Base-by-base conservation (phyloP, 2,329 filamentous ascomycete species). In the Nannizziopsis barbatae region DNA sequence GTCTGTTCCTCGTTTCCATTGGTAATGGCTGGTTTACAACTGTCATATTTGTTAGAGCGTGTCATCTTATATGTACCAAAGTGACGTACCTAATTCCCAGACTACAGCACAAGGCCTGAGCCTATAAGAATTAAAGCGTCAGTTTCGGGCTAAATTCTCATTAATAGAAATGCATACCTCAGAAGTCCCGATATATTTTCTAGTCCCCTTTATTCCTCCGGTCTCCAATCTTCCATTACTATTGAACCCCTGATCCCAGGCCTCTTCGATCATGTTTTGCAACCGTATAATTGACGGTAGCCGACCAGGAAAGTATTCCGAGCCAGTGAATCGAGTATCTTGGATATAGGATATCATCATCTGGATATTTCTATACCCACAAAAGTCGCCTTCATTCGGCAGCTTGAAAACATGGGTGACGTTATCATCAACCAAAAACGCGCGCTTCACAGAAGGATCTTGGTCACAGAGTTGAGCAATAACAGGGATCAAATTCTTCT, bases 111-210 rank as follows among this genome's bases (percentile, higher is more conserved):
- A 94, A 75, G 6, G 88, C 86, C 64, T 90, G 79, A 5, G 85
- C 87, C 83, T 88, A 45, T 20, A 30, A 35, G 11, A 17, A 11
- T n/a, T n/a, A 20, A n/a, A 4, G 18, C 6, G 18, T 46, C 20
- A 38, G 18, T 30, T 35, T 31, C 5, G 2, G 20, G 37, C 18
- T 6, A 20, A 22, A 22, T 39, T 3, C 3, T n/a, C 7, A 3
- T 5, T 8, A 22, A 12, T 12, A 39, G 18, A 9, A n/a, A 35
- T 11, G 27, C 62, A 56, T 70, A 86, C 85, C 72, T 96, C 90
- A 7, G 86, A 81, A 1, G 90, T 95, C 12, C 90, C 90, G 57
- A 96, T 96, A 61, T 92, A 96, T 64, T 95, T 96, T 52, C 92
- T 79, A 0, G 89, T 95, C n/a, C 82, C 82, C 54, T 73, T 79